A percentile compares a stretch with the other conserved stretches of the same genome.
Evolutionary conservation across 805 yeast species (phyloP).

Genomic region (Saturnispora gosingensis): DNA sequence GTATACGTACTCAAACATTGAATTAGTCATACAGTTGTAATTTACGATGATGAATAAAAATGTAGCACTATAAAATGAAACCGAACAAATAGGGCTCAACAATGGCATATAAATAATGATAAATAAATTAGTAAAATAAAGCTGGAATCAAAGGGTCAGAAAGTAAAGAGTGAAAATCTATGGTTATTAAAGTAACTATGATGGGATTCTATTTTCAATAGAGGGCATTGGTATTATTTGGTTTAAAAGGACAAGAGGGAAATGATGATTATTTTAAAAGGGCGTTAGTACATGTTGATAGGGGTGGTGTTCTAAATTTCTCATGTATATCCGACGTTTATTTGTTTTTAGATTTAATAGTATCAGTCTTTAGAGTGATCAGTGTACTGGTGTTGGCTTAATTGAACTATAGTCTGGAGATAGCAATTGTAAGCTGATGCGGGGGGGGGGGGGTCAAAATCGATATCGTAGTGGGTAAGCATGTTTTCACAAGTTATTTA

Average conservation of each 20-base stretch:
- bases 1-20: conserved; percentile 7
- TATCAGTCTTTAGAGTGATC: background rate
- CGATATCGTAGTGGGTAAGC: background rate
- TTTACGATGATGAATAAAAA: conserved; percentile 2
- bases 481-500: conserved; percentile 5
- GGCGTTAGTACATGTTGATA: background rate
- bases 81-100: conserved; percentile 1
- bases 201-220: background rate
- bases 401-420: background rate
- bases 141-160: background rate
- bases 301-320: background rate
- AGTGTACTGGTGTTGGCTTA: background rate
- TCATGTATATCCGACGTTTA: background rate
- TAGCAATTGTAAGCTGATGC: background rate
- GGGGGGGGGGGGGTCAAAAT: background rate
- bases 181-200: conserved; percentile 1
- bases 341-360: background rate
- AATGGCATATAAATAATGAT: background rate
- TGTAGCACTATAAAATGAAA: conserved; percentile 1
- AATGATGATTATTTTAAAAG: background rate
- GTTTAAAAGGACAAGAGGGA: background rate
- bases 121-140: background rate
- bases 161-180: background rate
- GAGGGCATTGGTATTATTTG: background rate
- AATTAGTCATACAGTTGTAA: conserved; percentile 4